These are phyloP conservation scores for Apiospora pterosperma DNA, from an alignment of 2,329 filamentous ascomycete species.

Conservation along the genomic window DNA sequence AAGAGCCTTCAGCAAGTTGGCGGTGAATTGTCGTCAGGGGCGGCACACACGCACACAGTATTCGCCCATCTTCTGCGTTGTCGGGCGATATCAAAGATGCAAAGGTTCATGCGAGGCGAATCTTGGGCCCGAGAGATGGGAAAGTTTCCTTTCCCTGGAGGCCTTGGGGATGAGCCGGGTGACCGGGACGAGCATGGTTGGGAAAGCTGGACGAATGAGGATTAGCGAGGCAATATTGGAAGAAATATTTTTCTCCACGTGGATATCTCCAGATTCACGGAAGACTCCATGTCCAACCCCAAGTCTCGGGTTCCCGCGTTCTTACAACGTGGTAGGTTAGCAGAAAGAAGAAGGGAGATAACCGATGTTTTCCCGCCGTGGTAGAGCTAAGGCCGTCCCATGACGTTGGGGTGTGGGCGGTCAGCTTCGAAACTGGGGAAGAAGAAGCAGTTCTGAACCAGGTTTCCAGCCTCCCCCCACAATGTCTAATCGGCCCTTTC, in stretches of 20 bases:
- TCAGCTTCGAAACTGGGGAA: neutral
- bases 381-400: neutral
- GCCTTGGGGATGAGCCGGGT: neutral
- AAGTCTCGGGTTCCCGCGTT: conserved; percentile 1
- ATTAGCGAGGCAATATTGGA: neutral
- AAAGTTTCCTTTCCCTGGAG: neutral
- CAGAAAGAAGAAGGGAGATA: neutral
- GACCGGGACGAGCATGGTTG: neutral
- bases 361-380: neutral
- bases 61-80: neutral
- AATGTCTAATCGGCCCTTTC: conserved; percentile 1
- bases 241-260: neutral
- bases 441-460: too few relatives aligned
- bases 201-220: neutral
- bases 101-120: neutral
- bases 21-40: neutral
- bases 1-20: neutral
- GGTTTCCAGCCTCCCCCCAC: neutral
- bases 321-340: neutral
- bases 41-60: too few relatives aligned
- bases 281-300: neutral
- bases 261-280: neutral
- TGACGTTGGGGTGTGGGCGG: neutral
- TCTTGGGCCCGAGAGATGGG: neutral
- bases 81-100: neutral